phyloP scores from a whole-genome alignment of 2,329 filamentous ascomycete species.

The Neonectria coccinea region DNA sequence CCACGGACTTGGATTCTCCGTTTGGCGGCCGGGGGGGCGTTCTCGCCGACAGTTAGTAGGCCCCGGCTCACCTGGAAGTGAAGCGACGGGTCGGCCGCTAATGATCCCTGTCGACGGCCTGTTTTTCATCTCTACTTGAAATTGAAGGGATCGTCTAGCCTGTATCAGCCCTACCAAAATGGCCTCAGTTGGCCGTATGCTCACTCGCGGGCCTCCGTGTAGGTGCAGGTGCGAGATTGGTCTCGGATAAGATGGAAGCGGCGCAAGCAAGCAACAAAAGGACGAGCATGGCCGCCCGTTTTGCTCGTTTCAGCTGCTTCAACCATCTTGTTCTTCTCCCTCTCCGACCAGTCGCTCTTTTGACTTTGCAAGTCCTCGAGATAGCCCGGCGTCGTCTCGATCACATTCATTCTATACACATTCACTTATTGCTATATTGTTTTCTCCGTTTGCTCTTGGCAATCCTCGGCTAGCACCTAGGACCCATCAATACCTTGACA shows the following conservation, averaged over 20 bases:
- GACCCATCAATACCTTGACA: slow-evolving; percentile 9
- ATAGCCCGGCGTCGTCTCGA: slow-evolving; percentile 29
- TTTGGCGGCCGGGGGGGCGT: slow-evolving; percentile 9
- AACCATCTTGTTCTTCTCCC: slow-evolving; percentile 18
- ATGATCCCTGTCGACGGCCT: slow-evolving; percentile 7
- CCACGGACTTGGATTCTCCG: slow-evolving; percentile 15
- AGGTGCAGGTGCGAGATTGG: slow-evolving; percentile 34
- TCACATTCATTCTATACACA: slow-evolving; percentile 22
- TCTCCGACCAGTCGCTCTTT: slow-evolving; percentile 36
- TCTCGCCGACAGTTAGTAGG: too few relatives aligned
- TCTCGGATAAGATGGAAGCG: not conserved
- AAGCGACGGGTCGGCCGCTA: slow-evolving; percentile 21
- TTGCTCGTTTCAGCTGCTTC: slow-evolving; percentile 11
- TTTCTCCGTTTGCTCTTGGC: slow-evolving; percentile 5
- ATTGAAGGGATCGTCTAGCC: slow-evolving; percentile 40
- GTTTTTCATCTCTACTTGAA: slow-evolving; percentile 28
- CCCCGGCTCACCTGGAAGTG: slow-evolving; percentile 22
- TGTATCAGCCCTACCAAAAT: slow-evolving; percentile 45
- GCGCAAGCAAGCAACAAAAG: not conserved
- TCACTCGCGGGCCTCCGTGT: slow-evolving; percentile 2
- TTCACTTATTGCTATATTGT: slow-evolving; percentile 4
- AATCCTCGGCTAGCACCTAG: slow-evolving; percentile 37
- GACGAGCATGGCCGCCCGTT: slow-evolving; percentile 7
- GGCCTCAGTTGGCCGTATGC: slow-evolving; percentile 34
- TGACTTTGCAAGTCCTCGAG: slow-evolving; percentile 28